Base-by-base conservation (phyloP, 768 basidiomycete species). In the Rhodotorula babjevae region DNA sequence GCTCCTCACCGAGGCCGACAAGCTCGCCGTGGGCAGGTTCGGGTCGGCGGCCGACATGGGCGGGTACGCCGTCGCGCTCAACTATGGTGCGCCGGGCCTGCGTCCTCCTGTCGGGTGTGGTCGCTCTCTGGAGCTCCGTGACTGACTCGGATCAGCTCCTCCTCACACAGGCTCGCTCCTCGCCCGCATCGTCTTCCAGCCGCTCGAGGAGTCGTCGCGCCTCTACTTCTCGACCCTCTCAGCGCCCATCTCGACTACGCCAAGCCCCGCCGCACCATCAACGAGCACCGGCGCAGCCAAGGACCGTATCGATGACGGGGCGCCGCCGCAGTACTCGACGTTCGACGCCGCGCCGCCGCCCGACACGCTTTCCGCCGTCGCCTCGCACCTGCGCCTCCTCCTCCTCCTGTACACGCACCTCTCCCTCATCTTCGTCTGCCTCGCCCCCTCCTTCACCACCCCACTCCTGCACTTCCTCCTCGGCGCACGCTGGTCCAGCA, bases 1-100 rank as follows among this genome's bases (percentile, higher is more conserved):
- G 80, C 86, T 97, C 74, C 83, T 99, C 40, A 98, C 95, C 0
- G 96, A 98, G 79, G 93, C 92, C 8, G 96, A 99, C 80, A 92
- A 96, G 78, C 83, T 98, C 57, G 85, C 95, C 19, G 84, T 99
- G 27, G 91, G 91, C 0, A 87, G 86, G 79, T 87, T 92, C 78
- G 93, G 92, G 70, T 88, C 90, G 44, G 82, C 95, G 62, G 84
- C 87, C 59, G 90, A 94, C 79, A 93, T 97, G 81, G 95, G 92
- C 9, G 94, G 93, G 3, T 98, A 96, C 80, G 95, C 94, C 0
- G 84, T 98, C 21, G 95, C 96, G 21, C 89, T 90, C 52, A 98
- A 97, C 81, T 99, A 98, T 79, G 96, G 95, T 91, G 64, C 61
- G 86, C 53, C 40, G 33, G 31, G 16, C 52, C 29, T 2, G 52